phyloP scores from a whole-genome alignment of 768 basidiomycete genomes.

The Dioszegia hungarica region DNA sequence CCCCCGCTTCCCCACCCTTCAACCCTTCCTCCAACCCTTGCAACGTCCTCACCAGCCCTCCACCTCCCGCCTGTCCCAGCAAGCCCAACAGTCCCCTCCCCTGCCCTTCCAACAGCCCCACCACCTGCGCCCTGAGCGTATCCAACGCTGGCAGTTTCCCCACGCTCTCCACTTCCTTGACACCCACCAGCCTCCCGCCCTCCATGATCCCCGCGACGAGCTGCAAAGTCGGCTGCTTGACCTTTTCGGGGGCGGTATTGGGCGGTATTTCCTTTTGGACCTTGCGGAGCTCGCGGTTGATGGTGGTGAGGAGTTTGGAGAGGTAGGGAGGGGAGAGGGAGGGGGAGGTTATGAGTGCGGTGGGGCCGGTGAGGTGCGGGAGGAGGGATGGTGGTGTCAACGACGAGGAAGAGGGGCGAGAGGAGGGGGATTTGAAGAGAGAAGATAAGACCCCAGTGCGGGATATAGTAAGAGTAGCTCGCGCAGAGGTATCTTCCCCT shows the following conservation, averaged over 20 bases:
- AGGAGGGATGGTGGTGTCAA: slow-evolving; percentile 63
- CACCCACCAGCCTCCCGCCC: slow-evolving; percentile 60
- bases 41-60: slow-evolving; percentile 64
- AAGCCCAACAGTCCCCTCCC: slow-evolving; percentile 68
- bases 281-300: slow-evolving; percentile 26
- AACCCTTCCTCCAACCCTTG: slow-evolving; percentile 68
- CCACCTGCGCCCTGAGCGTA: slow-evolving; percentile 71
- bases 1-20: slow-evolving; percentile 52
- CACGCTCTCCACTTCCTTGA: slow-evolving; percentile 59
- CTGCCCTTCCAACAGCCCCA: slow-evolving; percentile 74
- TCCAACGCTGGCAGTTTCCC: slow-evolving; percentile 73
- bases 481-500: background rate
- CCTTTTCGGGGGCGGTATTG: slow-evolving; percentile 5
- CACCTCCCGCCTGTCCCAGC: slow-evolving; percentile 65
- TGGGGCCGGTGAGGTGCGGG: slow-evolving; percentile 50
- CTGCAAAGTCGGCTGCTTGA: slow-evolving; percentile 51
- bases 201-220: slow-evolving; percentile 78
- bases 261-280: slow-evolving; percentile 16
- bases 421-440: too few relatives aligned
- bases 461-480: slow-evolving; percentile 59
- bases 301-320: slow-evolving; percentile 21
- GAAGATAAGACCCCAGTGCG: slow-evolving; percentile 63
- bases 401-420: slow-evolving; percentile 56
- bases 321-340: slow-evolving; percentile 41
- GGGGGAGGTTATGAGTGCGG: slow-evolving; percentile 39